These are phyloP conservation scores for Psidium guajava DNA, from an alignment of 345 rosid genomes.

Conservation along the genomic window DNA sequence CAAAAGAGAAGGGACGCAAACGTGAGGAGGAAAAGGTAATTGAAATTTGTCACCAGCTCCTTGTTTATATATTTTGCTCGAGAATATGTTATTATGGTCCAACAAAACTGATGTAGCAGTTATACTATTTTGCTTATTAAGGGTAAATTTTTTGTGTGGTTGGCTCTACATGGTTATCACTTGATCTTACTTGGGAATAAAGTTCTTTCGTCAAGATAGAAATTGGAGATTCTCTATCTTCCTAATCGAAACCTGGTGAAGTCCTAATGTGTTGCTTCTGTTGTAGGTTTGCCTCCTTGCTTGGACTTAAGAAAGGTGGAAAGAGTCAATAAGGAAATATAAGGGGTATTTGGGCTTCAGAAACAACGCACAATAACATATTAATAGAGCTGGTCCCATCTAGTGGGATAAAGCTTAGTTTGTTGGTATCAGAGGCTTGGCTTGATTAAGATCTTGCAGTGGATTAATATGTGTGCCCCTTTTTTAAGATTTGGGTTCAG, in stretches of 20 bases:
- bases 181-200: neutral
- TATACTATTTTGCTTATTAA: neutral
- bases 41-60: neutral
- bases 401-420: neutral
- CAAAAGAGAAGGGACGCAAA: conserved; percentile 86
- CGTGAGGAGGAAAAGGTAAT: conserved; percentile 95
- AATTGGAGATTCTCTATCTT: neutral
- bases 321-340: neutral
- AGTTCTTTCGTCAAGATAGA: neutral
- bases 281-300: neutral
- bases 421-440: neutral
- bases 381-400: neutral
- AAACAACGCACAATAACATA: neutral
- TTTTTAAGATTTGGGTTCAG: neutral
- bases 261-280: neutral
- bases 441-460: neutral
- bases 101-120: neutral
- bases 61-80: neutral
- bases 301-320: neutral
- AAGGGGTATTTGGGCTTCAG: neutral
- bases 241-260: neutral
- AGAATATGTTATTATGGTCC: neutral
- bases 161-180: neutral
- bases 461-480: neutral
- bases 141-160: neutral